Base-by-base conservation (phyloP, 208 protist genomes). In the Leptomonas pyrrhocoris region DNA sequence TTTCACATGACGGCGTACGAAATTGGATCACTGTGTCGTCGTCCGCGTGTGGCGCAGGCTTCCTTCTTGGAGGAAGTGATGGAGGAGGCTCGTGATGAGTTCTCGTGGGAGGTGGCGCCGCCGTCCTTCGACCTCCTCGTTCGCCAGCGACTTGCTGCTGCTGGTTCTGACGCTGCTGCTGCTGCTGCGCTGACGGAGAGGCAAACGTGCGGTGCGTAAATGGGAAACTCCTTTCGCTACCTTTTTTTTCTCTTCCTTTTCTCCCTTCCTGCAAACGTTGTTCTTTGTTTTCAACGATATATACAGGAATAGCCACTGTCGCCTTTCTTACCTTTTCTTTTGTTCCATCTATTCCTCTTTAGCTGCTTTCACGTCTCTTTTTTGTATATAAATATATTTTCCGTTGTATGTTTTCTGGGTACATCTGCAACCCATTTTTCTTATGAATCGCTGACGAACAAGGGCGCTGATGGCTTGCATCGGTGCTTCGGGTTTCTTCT, bases 51-150 rank as follows among this genome's bases (percentile, higher is more conserved):
- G 19, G 63, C 77, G 15, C 57, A 58, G 56, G 69, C 81, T 15
- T 81, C 81, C 19, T 58, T 84, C 21, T 58, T 91, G 42, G 82
- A 91, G 78, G 79, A 77, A 55, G 65, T 80, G 25, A 72, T 90
- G 63, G 81, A 80, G 45, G 69, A 83, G 13, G 58, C 73, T 12
- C 73, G 79, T 1, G 85, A 88, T 54, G 72, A 68, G n/a, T 27
- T 67, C n/a, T 70, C 77, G 48, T 87, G 82, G 81, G 68, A 68
- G 27, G 51, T 79, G 7, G 78, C 59, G 30, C 31, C 57, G 21
- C 19, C 36, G 25, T 12, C 9, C 11, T 86, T 84, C 61, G 79
- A 90, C 51, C 19, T 36, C 5, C 21, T 69, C 18, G 70, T 84
- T n/a, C 73, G 79, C 28, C 57, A 54, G 54, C 54, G 55, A 51